These are phyloP conservation scores for Hypoxylon rickii DNA, from an alignment of 495 filamentous ascomycete genomes.

Conservation along the genomic window DNA sequence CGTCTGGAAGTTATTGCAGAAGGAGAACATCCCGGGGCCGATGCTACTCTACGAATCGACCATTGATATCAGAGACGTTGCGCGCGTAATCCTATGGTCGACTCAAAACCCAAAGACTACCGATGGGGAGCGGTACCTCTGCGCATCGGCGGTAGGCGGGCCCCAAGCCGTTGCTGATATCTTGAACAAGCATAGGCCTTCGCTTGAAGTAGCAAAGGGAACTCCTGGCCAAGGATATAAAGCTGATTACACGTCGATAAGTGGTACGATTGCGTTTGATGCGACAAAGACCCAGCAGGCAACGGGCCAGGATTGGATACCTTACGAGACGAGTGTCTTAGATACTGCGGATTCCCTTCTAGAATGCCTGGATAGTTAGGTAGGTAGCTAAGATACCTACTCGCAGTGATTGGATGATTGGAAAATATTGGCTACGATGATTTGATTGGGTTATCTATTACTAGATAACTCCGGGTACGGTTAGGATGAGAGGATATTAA, in stretches of 20 bases:
- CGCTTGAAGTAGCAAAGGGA: slow-evolving; percentile 20
- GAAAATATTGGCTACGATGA: too few relatives aligned
- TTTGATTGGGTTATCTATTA: too few relatives aligned
- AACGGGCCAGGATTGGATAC: slow-evolving; percentile 43
- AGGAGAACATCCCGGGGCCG: slow-evolving; percentile 26
- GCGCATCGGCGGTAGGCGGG: slow-evolving; percentile 31
- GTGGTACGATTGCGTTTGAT: slow-evolving; percentile 29
- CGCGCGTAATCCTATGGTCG: slow-evolving; percentile 40
- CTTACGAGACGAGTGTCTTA: slow-evolving; percentile 43
- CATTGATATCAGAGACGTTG: slow-evolving; percentile 44
- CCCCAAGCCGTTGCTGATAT: slow-evolving; percentile 40
- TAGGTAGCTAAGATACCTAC: not conserved
- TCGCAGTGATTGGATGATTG: not conserved
- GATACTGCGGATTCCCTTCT: slow-evolving; percentile 40
- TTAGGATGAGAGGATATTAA: too few relatives aligned
- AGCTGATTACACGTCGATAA: slow-evolving; percentile 16
- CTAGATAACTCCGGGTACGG: too few relatives aligned
- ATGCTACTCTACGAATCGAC: slow-evolving; percentile 32
- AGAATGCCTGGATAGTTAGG: slow-evolving; percentile 17
- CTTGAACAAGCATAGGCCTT: slow-evolving; percentile 28
- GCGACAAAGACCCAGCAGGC: slow-evolving; percentile 34
- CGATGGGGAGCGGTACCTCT: slow-evolving; percentile 39
- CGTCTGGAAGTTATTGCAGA: slow-evolving; percentile 27
- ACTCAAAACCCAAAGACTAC: slow-evolving; percentile 14
- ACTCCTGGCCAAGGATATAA: slow-evolving; percentile 32